Conservation (phyloP, 768 basidiomycete species). For the Amanita thiersii region DNA sequence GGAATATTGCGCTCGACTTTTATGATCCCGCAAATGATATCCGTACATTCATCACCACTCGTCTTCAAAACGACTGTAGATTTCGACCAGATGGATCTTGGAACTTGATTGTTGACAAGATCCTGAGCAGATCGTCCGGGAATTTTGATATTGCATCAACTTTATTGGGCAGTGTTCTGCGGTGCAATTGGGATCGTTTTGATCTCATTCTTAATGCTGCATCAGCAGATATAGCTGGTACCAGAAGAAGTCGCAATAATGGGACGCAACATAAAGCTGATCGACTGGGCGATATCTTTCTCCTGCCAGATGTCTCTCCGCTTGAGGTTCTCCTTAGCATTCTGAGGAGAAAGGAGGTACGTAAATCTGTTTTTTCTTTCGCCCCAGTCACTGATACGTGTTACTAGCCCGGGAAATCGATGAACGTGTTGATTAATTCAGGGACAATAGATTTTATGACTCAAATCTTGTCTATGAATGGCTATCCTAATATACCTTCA, state of each 20-base stretch:
- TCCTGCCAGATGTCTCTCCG: too few relatives aligned
- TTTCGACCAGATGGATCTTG: neutral
- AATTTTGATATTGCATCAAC: neutral
- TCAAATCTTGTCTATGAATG: neutral
- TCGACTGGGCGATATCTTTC: too few relatives aligned
- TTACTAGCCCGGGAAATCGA: neutral
- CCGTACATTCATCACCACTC: neutral
- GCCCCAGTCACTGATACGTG: neutral
- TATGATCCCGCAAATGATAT: neutral
- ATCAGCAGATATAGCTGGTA: too few relatives aligned
- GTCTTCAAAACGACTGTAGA: neutral
- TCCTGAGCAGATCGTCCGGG: neutral
- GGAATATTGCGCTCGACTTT: neutral
- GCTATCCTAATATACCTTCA: neutral
- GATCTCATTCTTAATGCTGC: too few relatives aligned
- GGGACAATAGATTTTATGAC: slow-evolving; percentile 3
- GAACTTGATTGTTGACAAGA: neutral
- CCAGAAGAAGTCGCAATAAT: too few relatives aligned
- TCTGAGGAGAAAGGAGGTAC: slow-evolving; percentile 1
- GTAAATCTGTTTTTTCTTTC: neutral
- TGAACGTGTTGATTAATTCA: neutral
- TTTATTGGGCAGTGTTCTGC: neutral
- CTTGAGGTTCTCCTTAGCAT: slow-evolving; percentile 2
- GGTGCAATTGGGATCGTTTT: too few relatives aligned
- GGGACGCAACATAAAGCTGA: too few relatives aligned